Conservation (phyloP, 768 basidiomycete species). For the Kwoniella sp. region DNA sequence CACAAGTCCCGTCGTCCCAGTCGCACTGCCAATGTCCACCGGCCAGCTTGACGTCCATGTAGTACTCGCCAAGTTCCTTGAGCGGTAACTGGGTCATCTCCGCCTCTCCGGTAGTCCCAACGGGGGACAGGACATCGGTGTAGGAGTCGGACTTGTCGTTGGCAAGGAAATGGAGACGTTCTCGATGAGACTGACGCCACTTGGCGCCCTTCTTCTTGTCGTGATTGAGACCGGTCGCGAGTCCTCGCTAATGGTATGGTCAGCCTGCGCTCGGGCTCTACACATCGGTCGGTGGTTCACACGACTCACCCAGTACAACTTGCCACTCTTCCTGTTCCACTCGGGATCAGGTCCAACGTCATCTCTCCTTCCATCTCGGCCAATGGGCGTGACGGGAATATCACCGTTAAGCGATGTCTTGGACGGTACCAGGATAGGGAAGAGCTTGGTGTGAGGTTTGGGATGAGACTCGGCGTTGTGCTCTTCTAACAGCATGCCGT, state of each 20-base stretch:
- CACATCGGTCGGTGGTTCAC: too few species aligned
- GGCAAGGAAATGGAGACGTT: conserved; percentile 48
- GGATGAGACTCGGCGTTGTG: conserved; percentile 45
- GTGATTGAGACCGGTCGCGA: conserved; percentile 48
- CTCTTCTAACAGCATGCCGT: conserved; percentile 48
- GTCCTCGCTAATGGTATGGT: conserved; percentile 37
- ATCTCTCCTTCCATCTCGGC: conserved; percentile 45
- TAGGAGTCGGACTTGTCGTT: conserved; percentile 33
- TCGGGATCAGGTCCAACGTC: conserved; percentile 48
- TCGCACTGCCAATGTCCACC: conserved; percentile 50
- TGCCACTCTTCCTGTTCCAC: conserved; percentile 48
- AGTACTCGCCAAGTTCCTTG: conserved; percentile 42
- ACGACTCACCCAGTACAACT: conserved; percentile 50
- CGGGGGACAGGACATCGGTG: conserved; percentile 42
- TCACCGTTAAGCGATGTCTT: conserved; percentile 48
- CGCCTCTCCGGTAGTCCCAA: conserved; percentile 39
- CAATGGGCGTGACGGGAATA: conserved; percentile 50
- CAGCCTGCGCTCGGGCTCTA: neutral
- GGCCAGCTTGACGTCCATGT: conserved; percentile 49
- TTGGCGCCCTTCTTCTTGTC: conserved; percentile 38
- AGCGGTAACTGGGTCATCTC: conserved; percentile 37
- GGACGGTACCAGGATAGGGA: conserved; percentile 49
- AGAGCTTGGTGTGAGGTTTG: conserved; percentile 49
- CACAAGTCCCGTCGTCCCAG: conserved; percentile 49
- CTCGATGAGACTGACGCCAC: conserved; percentile 48